These are phyloP conservation scores for Tolypocladium amazonense DNA, from an alignment of 2,329 filamentous ascomycete genomes.

Conservation along the genomic window DNA sequence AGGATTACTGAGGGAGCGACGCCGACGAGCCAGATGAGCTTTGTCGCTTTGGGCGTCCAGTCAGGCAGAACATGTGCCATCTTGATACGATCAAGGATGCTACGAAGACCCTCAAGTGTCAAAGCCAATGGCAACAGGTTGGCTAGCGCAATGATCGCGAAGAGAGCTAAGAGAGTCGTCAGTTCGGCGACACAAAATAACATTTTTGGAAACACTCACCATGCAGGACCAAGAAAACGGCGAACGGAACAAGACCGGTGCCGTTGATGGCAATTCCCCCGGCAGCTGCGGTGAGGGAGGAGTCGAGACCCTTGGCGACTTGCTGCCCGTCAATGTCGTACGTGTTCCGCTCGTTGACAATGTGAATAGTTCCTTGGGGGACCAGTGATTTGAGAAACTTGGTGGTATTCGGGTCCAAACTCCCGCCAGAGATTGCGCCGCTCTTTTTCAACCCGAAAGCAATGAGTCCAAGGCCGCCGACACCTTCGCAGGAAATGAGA, in stretches of 20 bases:
- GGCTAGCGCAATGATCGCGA: conserved; percentile 13
- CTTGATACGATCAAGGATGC: conserved; percentile 13
- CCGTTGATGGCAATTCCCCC: conserved; percentile 3
- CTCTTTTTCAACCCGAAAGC: conserved; percentile 13
- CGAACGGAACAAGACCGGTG: background rate
- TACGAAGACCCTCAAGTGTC: conserved; percentile 14
- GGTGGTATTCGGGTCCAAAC: conserved; percentile 3
- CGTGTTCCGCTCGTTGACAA: conserved; percentile 14
- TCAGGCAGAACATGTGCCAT: conserved; percentile 9
- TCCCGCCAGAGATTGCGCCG: conserved; percentile 7
- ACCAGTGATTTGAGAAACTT: background rate
- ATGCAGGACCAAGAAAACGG: conserved; percentile 1
- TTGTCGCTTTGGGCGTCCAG: conserved; percentile 11
- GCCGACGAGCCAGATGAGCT: conserved; percentile 14
- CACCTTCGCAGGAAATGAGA: conserved; percentile 19
- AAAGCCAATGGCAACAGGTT: conserved; percentile 16
- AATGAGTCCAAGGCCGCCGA: conserved; percentile 19
- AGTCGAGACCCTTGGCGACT: conserved; percentile 10
- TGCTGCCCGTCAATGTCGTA: conserved; percentile 15
- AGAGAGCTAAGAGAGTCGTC: background rate
- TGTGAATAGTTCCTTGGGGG: conserved; percentile 11
- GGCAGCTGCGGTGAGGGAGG: conserved; percentile 4
- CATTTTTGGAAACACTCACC: background rate
- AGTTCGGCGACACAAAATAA: background rate
- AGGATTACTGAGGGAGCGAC: conserved; percentile 13